Evolutionary conservation across 495 filamentous ascomycete genomes (phyloP), one percentile per base, ranked within the genome.

Genomic region (Talaromyces ruber): DNA sequence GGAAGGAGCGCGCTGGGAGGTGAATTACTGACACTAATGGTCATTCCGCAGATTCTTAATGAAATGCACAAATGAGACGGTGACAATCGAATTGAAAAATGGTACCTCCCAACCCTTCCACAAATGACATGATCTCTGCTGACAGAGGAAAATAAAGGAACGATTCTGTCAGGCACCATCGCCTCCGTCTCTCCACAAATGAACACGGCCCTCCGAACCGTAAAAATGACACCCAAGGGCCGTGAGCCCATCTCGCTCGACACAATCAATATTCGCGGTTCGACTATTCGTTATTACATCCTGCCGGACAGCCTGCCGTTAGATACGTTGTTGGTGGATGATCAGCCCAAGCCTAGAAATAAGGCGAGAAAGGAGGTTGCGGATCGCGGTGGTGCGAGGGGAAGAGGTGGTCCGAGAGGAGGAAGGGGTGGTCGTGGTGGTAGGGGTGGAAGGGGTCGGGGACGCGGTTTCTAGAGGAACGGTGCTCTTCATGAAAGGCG

Each of bases 21-120:
- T 47, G 52, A 51, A 63, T 64, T 64, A 21, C 58, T 30, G 45
- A 60, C 24, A 5, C 43, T 32, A 14, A 25, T 8, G 39, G 56
- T 50, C 16, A 4, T 34, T 65, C 62, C 66, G 60, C 74, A 98
- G 94, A 67, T 98, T 98, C 74, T 79, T 98, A 60, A 97, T 98
- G 94, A 98, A 98, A 82, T 96, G 92, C 74, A 85, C 86, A 69
- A 98, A 97, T 74, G 94, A 98, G 79, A 95, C 93, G 62, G 94
- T 98, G 62, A 96, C 93, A 9, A 86, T 98, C 67, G 94, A 98
- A 80, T 82, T 98, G 63, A 98, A 98, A 74, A 98, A 97, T 85
- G 94, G 93, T 93, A 74, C 71, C 66, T 5, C 28, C n/a, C 56
- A n/a, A 24, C 55, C 58, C 14, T 30, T 22, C 28, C 29, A 32